These are phyloP conservation scores for Hymenoscyphus infarciens DNA, from an alignment of 2,329 filamentous ascomycete species.

Conservation along the genomic window DNA sequence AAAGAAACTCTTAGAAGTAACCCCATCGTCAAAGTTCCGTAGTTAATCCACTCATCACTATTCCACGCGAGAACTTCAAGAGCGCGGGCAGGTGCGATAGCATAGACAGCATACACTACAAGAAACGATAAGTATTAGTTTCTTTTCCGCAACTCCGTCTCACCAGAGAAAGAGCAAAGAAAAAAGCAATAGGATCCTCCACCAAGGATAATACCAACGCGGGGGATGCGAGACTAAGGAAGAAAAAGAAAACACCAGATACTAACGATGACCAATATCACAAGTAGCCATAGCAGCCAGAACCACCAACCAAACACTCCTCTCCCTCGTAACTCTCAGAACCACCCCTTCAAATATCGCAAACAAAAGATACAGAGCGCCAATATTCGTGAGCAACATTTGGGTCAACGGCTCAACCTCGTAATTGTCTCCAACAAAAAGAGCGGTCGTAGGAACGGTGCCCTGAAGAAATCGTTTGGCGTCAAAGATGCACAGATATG, in stretches of 20 bases:
- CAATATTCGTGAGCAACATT: slow-evolving; percentile 33
- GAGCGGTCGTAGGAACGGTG: slow-evolving; percentile 23
- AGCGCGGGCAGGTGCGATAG: slow-evolving; percentile 33
- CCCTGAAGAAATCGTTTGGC: slow-evolving; percentile 23
- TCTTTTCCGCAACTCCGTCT: too few species aligned
- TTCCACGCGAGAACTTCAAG: slow-evolving; percentile 34
- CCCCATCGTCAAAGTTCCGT: slow-evolving; percentile 35
- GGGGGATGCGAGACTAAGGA: too few species aligned
- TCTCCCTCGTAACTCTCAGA: slow-evolving; percentile 31
- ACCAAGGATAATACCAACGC: too few species aligned
- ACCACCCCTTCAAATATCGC: slow-evolving; percentile 34
- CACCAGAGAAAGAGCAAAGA: neutral
- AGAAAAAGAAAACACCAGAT: neutral
- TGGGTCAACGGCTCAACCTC: slow-evolving; percentile 19
- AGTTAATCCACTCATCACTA: slow-evolving; percentile 38
- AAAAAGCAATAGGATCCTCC: neutral
- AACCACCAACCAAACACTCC: slow-evolving; percentile 32
- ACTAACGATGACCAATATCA: slow-evolving; percentile 32
- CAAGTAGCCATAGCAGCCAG: slow-evolving; percentile 27
- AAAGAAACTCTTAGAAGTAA: slow-evolving; percentile 37
- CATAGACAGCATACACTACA: slow-evolving; percentile 34
- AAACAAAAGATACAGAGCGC: slow-evolving; percentile 33
- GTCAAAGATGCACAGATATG: slow-evolving; percentile 25
- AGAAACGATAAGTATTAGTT: neutral
- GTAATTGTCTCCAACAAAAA: slow-evolving; percentile 12